These are phyloP conservation scores for Raffaelea albimanens DNA, from an alignment of 2,329 filamentous ascomycete genomes.

Conservation along the genomic window DNA sequence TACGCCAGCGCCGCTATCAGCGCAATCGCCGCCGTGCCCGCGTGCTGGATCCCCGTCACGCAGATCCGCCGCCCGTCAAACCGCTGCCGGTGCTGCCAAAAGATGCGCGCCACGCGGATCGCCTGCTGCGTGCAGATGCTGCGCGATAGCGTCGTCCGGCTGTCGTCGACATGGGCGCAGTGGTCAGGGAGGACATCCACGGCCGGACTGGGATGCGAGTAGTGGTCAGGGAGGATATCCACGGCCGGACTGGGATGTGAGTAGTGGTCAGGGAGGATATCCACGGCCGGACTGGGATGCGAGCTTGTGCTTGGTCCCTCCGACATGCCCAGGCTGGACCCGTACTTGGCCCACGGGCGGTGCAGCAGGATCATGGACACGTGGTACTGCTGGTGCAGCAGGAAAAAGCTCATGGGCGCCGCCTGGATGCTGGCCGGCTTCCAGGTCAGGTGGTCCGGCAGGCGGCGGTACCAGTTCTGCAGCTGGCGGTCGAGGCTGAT, in stretches of 20 bases:
- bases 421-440: slow-evolving; percentile 39
- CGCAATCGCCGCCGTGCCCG: slow-evolving; percentile 43
- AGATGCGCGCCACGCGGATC: slow-evolving; percentile 41
- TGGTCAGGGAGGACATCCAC: too few species aligned
- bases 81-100: slow-evolving; percentile 43
- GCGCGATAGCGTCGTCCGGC: slow-evolving; percentile 34
- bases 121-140: slow-evolving; percentile 46
- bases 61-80: slow-evolving; percentile 42
- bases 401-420: slow-evolving; percentile 41
- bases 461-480: slow-evolving; percentile 42
- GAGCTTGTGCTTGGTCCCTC: slow-evolving; percentile 12
- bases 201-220: slow-evolving; percentile 24
- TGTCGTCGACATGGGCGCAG: slow-evolving; percentile 28
- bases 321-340: slow-evolving; percentile 16
- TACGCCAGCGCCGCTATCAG: slow-evolving; percentile 38
- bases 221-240: too few species aligned
- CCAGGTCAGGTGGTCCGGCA: slow-evolving; percentile 39
- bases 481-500: slow-evolving; percentile 42
- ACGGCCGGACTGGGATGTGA: too few species aligned
- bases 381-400: slow-evolving; percentile 47
- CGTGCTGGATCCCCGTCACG: slow-evolving; percentile 41
- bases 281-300: slow-evolving; percentile 23
- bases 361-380: slow-evolving; percentile 42
- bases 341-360: slow-evolving; percentile 42
- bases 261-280: too few species aligned